A percentile compares a stretch with the other conserved stretches of the same genome.
Evolutionary conservation across 441 rosid genomes (phyloP).

Genomic region (Gossypium schwendimanii): DNA sequence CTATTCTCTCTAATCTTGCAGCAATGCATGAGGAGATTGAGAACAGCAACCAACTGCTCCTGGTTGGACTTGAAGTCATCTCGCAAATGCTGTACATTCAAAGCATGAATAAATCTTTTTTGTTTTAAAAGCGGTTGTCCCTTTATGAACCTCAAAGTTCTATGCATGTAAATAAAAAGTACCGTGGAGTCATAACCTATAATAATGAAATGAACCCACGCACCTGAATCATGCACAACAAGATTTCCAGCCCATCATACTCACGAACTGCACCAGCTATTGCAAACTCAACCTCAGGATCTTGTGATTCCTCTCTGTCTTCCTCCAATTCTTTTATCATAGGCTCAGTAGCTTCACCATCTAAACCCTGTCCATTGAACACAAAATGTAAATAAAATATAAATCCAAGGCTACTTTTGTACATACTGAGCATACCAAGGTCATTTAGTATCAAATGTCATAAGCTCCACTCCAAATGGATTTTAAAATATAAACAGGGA

Average conservation of each 20-base stretch:
- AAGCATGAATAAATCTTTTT: not conserved
- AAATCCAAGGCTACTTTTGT: not conserved
- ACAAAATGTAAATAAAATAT: not conserved
- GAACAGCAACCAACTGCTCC: slow-evolving; percentile 93
- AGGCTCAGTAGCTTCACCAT: slow-evolving; percentile 99
- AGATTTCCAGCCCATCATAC: slow-evolving; percentile 88
- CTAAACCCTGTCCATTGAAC: slow-evolving; percentile 67
- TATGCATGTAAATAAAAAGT: not conserved
- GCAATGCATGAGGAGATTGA: slow-evolving; percentile 95
- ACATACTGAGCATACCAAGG: not conserved
- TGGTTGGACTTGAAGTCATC: slow-evolving; percentile 98
- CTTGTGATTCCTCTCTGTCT: slow-evolving; percentile 99
- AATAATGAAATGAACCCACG: slow-evolving; percentile 13
- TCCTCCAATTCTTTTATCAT: slow-evolving; percentile 99
- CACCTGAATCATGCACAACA: slow-evolving; percentile 94
- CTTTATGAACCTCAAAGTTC: slow-evolving; percentile 1
- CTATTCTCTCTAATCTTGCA: slow-evolving; percentile 97
- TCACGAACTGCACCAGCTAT: slow-evolving; percentile 98
- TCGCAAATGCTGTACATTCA: slow-evolving; percentile 55
- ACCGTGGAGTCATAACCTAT: not conserved
- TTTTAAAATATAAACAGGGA: not conserved
- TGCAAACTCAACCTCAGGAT: slow-evolving; percentile 99
- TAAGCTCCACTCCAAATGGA: slow-evolving; percentile 5
- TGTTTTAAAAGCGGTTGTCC: not conserved
- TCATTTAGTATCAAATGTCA: not conserved